phyloP scores from a whole-genome alignment of 2,329 filamentous ascomycete species.

The Phyllosticta citrichinensis region DNA sequence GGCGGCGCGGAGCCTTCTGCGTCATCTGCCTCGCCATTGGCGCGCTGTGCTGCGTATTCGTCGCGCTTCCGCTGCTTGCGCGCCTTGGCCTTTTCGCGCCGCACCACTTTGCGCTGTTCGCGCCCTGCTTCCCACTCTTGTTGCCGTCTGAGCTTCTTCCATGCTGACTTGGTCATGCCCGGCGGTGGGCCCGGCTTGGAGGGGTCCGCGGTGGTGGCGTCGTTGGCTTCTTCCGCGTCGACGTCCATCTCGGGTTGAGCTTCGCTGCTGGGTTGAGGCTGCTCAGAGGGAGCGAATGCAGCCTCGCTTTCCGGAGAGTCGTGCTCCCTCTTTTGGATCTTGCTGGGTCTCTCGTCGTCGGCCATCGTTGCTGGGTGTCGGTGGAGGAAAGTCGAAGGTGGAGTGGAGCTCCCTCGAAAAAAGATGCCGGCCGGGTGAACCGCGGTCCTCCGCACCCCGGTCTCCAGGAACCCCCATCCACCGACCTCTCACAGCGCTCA shows the following conservation, averaged over 20 bases:
- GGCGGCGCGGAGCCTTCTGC: constrained; percentile 15
- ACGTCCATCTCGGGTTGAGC: neutral
- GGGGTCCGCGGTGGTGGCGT: constrained; percentile 1
- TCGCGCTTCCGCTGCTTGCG: constrained; percentile 43
- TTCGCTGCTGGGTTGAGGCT: neutral
- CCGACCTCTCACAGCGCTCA: constrained; percentile 5
- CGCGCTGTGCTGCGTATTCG: constrained; percentile 19
- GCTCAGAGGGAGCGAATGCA: neutral
- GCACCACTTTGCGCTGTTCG: constrained; percentile 45
- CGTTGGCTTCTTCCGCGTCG: neutral
- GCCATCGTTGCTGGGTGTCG: neutral
- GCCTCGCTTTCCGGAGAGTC: constrained; percentile 1
- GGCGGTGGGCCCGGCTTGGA: constrained; percentile 3
- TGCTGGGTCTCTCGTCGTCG: constrained; percentile 8
- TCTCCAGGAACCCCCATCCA: neutral
- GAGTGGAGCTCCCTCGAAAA: neutral
- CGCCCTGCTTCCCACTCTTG: constrained; percentile 68
- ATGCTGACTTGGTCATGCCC: constrained; percentile 65
- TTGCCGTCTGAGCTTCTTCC: constrained; percentile 65
- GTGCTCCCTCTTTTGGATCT: constrained; percentile 10
- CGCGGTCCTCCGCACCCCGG: neutral
- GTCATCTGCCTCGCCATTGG: neutral
- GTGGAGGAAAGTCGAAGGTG: neutral
- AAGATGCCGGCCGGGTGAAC: neutral
- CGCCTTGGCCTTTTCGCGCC: constrained; percentile 46